These are phyloP conservation scores for Ploettnerulaceae sp. DNA, from an alignment of 2,329 filamentous ascomycete species.

Conservation along the genomic window DNA sequence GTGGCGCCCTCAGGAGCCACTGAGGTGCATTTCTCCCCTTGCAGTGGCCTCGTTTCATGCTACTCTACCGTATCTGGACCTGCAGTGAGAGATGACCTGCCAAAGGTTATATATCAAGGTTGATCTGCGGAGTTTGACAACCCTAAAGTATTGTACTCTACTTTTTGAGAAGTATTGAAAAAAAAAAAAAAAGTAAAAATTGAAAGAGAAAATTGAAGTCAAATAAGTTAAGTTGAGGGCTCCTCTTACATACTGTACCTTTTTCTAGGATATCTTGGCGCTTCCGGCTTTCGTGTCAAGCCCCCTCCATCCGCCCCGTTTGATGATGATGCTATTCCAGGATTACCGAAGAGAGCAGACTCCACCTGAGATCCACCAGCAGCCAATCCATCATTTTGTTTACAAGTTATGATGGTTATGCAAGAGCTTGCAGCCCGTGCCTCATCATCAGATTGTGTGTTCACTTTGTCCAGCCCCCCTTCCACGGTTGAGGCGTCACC, in stretches of 20 bases:
- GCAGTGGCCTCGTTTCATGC: conserved; percentile 6
- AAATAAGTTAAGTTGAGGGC: neutral
- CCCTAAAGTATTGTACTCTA: neutral
- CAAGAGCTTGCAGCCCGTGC: neutral
- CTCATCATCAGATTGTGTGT: neutral
- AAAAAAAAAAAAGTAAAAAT: neutral
- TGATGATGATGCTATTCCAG: conserved; percentile 3
- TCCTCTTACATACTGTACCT: neutral
- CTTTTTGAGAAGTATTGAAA: neutral
- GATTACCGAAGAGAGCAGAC: neutral
- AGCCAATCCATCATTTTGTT: neutral
- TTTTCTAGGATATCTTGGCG: neutral
- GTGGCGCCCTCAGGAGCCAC: neutral
- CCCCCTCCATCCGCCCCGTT: too few relatives aligned
- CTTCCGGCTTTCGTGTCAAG: neutral
- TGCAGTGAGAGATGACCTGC: neutral
- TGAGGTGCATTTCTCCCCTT: conserved; percentile 3
- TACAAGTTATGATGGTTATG: neutral
- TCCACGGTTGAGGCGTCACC: conserved; percentile 4
- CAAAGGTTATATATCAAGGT: neutral
- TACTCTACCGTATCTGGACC: neutral
- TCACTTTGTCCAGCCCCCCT: neutral
- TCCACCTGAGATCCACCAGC: neutral
- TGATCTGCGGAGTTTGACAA: too few relatives aligned
- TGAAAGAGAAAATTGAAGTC: neutral